Evolutionary conservation across 305 asterid species (phyloP).

Genomic region (Fraxinus greggii): DNA sequence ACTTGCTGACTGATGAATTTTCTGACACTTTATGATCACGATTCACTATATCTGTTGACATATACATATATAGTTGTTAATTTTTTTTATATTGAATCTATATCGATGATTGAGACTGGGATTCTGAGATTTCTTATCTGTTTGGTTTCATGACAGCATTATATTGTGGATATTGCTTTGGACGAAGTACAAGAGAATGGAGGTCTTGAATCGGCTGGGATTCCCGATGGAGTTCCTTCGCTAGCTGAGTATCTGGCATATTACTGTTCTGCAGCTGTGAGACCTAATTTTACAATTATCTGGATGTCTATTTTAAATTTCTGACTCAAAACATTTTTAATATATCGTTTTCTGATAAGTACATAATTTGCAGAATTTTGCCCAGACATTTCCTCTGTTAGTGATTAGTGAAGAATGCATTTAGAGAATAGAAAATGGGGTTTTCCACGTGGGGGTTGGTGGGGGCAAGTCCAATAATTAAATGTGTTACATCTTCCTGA

Average conservation of each 20-base stretch:
- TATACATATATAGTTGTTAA: background rate
- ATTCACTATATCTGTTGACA: slow-evolving; percentile 1
- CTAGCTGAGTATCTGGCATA: slow-evolving; percentile 61
- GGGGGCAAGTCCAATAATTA: background rate
- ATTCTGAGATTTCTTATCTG: slow-evolving; percentile 15
- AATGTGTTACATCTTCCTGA: background rate
- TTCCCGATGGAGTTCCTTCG: slow-evolving; percentile 86
- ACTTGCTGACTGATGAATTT: slow-evolving; percentile 1
- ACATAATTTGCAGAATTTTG: background rate
- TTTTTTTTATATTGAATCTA: background rate
- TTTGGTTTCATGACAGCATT: slow-evolving; percentile 51
- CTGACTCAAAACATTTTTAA: background rate
- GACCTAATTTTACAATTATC: slow-evolving; percentile 27
- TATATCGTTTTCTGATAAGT: background rate
- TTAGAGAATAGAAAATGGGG: background rate
- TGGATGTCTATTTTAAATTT: slow-evolving; percentile 7
- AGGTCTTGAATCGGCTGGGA: slow-evolving; percentile 53
- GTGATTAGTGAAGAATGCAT: background rate
- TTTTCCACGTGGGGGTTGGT: background rate
- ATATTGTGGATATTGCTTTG: slow-evolving; percentile 59
- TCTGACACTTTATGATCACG: background rate
- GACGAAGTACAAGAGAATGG: slow-evolving; percentile 47
- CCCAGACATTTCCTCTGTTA: background rate
- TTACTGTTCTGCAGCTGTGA: slow-evolving; percentile 79
- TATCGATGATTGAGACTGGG: background rate